Evolutionary conservation across 1,139 yeast species (phyloP), one percentile per base, ranked within the genome.

Genomic region (Debaryomycetaceae sp.): DNA sequence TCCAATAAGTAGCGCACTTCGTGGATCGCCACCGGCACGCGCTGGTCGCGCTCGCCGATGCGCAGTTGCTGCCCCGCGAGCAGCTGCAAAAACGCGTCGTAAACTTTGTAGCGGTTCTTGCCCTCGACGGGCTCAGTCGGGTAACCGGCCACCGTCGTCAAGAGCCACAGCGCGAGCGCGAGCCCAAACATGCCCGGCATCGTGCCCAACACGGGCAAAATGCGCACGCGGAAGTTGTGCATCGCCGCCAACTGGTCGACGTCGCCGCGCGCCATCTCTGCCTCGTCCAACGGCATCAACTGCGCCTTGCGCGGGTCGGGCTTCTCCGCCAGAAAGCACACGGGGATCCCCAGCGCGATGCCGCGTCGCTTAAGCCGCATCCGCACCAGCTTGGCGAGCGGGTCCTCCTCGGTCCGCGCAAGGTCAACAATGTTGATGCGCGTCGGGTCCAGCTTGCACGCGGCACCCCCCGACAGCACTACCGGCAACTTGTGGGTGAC

Each of bases 171-270:
- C 3, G 96, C 94, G 37, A 91, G 71, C 0, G 95, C 77, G 30
- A 91, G 68, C 1, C 98, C 98, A 61, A 91, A 91, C 61, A 89
- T 83, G 6, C 93, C 96, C 1, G 98, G 98, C 80, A 91, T 77
- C 0, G 98, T 86, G 2, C 98, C 97, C 41, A 91, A 61, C 0
- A 91, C 98, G 0, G 98, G 98, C 37, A 91, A 66, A 32, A 91
- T 89, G 44, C 98, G 71, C 4, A 89, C 96, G 42, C 98, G 71
- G 64, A 91, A 91, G 60, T 88, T 89, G 46, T 76, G 80, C 39
- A 91, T 59, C 1, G 96, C 94, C 34, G 95, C 78, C 31, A 91
- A 66, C 53, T 91, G 94, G 41, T 78, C 94, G 20, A 89, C 95
- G 35, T 78, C 67, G 23, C 97, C 97, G 53, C 79, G 78, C 34